These are phyloP conservation scores for Neodidymelliopsis sp. DNA, from an alignment of 2,329 filamentous ascomycete genomes.

Conservation along the genomic window DNA sequence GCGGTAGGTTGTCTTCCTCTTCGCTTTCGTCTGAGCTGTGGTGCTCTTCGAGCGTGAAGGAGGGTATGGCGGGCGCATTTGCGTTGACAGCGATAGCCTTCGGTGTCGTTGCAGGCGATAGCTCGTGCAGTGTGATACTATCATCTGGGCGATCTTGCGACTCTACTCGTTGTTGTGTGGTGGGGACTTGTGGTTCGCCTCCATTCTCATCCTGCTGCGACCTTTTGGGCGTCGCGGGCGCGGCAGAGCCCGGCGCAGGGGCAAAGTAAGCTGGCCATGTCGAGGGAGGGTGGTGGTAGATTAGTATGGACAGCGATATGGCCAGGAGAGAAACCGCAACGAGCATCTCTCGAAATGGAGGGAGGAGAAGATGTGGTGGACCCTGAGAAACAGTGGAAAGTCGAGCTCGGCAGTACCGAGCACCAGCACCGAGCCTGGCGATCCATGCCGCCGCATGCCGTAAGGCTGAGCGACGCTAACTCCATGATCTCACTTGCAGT, in stretches of 20 bases:
- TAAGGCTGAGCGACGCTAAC: constrained; percentile 15
- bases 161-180: constrained; percentile 25
- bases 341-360: constrained; percentile 43
- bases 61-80: constrained; percentile 34
- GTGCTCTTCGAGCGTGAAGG: constrained; percentile 49
- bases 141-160: constrained; percentile 17
- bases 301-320: constrained; percentile 46
- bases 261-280: constrained; percentile 42
- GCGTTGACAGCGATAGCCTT: constrained; percentile 33
- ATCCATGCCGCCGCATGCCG: constrained; percentile 11
- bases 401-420: constrained; percentile 7
- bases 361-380: constrained; percentile 13
- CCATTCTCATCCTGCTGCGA: constrained; percentile 26
- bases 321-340: constrained; percentile 48
- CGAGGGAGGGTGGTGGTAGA: constrained; percentile 47
- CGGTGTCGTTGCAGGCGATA: constrained; percentile 43
- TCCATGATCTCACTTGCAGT: constrained; percentile 11
- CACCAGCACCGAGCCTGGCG: constrained; percentile 7
- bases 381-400: constrained; percentile 22
- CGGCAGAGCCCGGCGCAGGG: constrained; percentile 15
- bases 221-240: constrained; percentile 23
- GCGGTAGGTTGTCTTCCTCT: constrained; percentile 47
- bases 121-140: neutral
- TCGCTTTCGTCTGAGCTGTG: constrained; percentile 38
- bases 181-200: constrained; percentile 14